Evolutionary conservation across 2,329 filamentous ascomycete species (phyloP).

Genomic region (Furcasterigmium sp.): DNA sequence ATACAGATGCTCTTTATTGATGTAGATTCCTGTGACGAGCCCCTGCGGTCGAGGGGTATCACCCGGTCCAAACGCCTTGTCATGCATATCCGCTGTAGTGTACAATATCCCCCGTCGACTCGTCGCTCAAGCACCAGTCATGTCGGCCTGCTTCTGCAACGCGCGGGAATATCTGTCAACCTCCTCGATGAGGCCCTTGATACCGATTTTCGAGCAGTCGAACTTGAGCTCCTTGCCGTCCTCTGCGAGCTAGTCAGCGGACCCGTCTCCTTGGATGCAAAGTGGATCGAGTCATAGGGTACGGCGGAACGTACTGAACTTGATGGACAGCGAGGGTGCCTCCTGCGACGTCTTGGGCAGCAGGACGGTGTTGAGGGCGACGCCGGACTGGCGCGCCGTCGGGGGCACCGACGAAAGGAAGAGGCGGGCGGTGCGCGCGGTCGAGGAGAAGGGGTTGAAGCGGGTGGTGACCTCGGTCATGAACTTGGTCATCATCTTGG

Average conservation of each 20-base stretch:
- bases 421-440: slow-evolving; percentile 76
- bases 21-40: too few relatives aligned
- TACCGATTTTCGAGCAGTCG: slow-evolving; percentile 73
- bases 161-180: slow-evolving; percentile 83
- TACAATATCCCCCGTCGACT: not conserved
- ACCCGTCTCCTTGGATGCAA: too few relatives aligned
- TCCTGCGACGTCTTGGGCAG: slow-evolving; percentile 66
- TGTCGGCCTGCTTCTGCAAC: slow-evolving; percentile 76
- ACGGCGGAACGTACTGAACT: slow-evolving; percentile 65
- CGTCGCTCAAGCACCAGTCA: slow-evolving; percentile 41
- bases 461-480: slow-evolving; percentile 77
- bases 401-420: slow-evolving; percentile 84
- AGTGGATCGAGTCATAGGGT: too few relatives aligned
- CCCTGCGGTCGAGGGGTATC: not conserved
- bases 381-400: slow-evolving; percentile 64
- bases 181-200: slow-evolving; percentile 83
- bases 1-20: too few relatives aligned
- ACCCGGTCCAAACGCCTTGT: slow-evolving; percentile 1
- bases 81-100: slow-evolving; percentile 2
- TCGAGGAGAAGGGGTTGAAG: slow-evolving; percentile 87
- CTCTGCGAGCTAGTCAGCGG: slow-evolving; percentile 45
- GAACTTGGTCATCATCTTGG: slow-evolving; percentile 76
- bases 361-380: slow-evolving; percentile 74
- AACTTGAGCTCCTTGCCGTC: slow-evolving; percentile 88
- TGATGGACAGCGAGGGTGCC: slow-evolving; percentile 65